Base-by-base conservation (phyloP, 2,329 filamentous ascomycete species). In the Nothopassalora personata region DNA sequence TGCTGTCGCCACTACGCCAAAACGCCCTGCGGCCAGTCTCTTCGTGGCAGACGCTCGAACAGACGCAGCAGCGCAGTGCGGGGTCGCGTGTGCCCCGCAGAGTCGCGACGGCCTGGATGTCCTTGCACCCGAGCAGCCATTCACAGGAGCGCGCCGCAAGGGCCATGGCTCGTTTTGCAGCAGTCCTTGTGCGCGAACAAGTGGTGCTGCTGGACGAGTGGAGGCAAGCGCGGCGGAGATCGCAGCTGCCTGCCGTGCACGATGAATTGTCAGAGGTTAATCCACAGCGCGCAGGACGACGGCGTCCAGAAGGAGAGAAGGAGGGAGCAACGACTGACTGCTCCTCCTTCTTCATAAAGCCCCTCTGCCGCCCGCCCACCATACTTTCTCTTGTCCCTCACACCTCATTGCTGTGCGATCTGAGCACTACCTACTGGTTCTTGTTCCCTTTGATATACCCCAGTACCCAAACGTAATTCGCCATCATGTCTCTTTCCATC, bases 401-500 rank as follows among this genome's bases (percentile, higher is more conserved):
- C 52, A 55, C 46, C 53, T 58, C 60, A 57, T 64, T 63, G 66
- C 63, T 61, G 63, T 50, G 64, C 64, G 63, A 68, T 63, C 56
- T 18, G 57, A 60, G 52, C 18, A 52, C 36, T 47, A 56, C 52
- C 36, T 47, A 56, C 48, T 58, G 27, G n/a, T n/a, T 36, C 34
- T 63, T 59, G 53, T 49, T 54, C 61, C 58, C 19, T 54, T 61
- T 49, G 59, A 64, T 60, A 68, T 64, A 67, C 61, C 62, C 66
- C 55, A 23, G 55, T 47, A 51, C 48, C 57, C 13, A 36, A 39
- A 57, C 60, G 30, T 48, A 57, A 43, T 54, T 49, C 49, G 43
- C 45, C 57, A 69, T 62, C 63, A 69, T 68, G 67, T 76, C 66
- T 72, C 71, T 86, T 68, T 80, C 80, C 57, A 76, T 81, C 64